Percentiles rank a stretch among this genome's conserved stretches.
phyloP scores from a whole-genome alignment of 495 filamentous ascomycete genomes.

The Penicillium parvum region DNA sequence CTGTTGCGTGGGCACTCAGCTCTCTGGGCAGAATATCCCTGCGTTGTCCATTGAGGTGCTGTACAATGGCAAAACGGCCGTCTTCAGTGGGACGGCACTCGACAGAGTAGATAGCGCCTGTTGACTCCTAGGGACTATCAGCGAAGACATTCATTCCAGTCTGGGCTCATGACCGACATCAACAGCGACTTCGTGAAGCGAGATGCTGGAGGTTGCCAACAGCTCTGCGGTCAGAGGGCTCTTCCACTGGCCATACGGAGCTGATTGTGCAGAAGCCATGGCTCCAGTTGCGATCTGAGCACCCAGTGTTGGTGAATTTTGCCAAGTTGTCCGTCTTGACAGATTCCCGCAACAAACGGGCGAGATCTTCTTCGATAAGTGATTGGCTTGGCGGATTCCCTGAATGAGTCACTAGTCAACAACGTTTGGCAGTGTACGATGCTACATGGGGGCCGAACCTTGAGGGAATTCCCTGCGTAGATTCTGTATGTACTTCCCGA shows the following conservation, averaged over 20 bases:
- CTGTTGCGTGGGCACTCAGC: conserved; percentile 33
- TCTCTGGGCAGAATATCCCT: conserved; percentile 38
- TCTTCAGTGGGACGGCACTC: conserved; percentile 37
- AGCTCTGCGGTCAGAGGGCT: conserved; percentile 39
- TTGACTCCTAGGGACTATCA: conserved; percentile 16
- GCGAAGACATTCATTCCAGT: background rate
- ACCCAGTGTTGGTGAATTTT: background rate
- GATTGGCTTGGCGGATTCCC: background rate
- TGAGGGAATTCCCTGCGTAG: background rate
- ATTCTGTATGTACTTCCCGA: background rate
- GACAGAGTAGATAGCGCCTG: conserved; percentile 37
- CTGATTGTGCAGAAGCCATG: conserved; percentile 16
- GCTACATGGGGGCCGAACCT: background rate
- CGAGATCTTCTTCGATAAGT: background rate
- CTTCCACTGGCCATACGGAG: conserved; percentile 42
- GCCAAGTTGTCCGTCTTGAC: background rate
- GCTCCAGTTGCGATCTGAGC: background rate
- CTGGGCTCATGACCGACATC: conserved; percentile 11
- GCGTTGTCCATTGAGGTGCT: conserved; percentile 22
- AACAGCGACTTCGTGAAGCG: conserved; percentile 27
- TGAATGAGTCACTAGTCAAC: background rate
- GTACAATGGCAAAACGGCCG: conserved; percentile 38
- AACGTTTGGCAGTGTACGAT: background rate
- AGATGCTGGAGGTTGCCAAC: conserved; percentile 29
- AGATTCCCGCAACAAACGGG: background rate